phyloP scores from a whole-genome alignment of 441 rosid species.

The Euphorbia schlechtendalii region DNA sequence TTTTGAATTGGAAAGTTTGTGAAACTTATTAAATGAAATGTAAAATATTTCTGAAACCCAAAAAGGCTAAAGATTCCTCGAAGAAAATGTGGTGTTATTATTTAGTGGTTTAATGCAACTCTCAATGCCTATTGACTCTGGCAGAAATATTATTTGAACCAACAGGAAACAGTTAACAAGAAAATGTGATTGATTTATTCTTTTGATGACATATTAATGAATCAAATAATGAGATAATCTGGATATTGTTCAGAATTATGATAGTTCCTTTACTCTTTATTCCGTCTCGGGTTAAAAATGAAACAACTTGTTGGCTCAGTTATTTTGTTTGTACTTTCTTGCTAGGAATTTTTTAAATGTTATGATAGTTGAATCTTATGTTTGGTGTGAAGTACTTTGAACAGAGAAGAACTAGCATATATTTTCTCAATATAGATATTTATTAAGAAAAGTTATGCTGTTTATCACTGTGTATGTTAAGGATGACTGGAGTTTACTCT shows the following conservation, averaged over 20 bases:
- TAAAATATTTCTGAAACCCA: background rate
- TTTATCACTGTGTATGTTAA: background rate
- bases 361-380: background rate
- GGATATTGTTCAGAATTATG: background rate
- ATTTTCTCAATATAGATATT: background rate
- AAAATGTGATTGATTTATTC: background rate
- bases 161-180: background rate
- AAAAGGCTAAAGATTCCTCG: background rate
- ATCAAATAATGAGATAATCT: background rate
- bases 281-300: background rate
- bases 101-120: background rate
- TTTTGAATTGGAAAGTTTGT: background rate
- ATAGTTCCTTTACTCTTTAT: background rate
- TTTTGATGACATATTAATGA: background rate
- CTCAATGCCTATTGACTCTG: background rate
- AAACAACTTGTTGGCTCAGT: background rate
- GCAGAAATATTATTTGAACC: background rate
- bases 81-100: background rate
- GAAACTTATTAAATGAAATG: background rate
- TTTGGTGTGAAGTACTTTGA: background rate
- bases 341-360: background rate
- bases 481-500: background rate
- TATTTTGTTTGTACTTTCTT: background rate
- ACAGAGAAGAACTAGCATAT: background rate
- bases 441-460: background rate